Percentiles rank a stretch among this genome's conserved stretches.
Evolutionary conservation across 2,329 filamentous ascomycete genomes (phyloP).

Genomic region (Fusarium sp.): DNA sequence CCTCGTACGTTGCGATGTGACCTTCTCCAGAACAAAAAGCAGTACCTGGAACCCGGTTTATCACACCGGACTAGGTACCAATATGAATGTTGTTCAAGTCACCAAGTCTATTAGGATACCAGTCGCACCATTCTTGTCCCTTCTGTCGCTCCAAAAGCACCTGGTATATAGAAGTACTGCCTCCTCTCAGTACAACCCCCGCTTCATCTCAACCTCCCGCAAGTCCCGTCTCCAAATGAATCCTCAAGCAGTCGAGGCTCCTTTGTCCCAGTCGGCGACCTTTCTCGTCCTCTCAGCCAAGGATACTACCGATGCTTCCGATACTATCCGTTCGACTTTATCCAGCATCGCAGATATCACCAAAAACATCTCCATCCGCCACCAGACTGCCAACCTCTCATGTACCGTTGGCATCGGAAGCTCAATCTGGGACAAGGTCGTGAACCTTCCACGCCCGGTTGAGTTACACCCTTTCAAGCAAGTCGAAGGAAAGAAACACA

Average conservation of each 20-base stretch:
- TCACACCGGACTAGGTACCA: background rate
- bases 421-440: constrained; percentile 62
- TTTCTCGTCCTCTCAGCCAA: constrained; percentile 63
- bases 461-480: constrained; percentile 64
- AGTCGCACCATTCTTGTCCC: background rate
- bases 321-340: constrained; percentile 56
- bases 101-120: background rate
- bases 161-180: background rate
- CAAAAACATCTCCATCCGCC: constrained; percentile 66
- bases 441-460: constrained; percentile 55
- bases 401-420: constrained; percentile 68
- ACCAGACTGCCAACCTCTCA: constrained; percentile 56
- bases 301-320: constrained; percentile 48
- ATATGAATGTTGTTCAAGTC: constrained; percentile 1
- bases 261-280: constrained; percentile 63
- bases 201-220: background rate
- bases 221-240: constrained; percentile 20
- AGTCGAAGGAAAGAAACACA: constrained; percentile 61
- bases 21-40: background rate
- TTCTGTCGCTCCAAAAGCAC: background rate
- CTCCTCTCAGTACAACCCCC: background rate
- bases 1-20: background rate
- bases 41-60: background rate
- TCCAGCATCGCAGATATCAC: constrained; percentile 57
- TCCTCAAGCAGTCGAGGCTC: constrained; percentile 60